Percentiles rank a stretch among this genome's conserved stretches.
Conservation (phyloP, 2,329 filamentous ascomycete species). For the Phoma sp. region DNA sequence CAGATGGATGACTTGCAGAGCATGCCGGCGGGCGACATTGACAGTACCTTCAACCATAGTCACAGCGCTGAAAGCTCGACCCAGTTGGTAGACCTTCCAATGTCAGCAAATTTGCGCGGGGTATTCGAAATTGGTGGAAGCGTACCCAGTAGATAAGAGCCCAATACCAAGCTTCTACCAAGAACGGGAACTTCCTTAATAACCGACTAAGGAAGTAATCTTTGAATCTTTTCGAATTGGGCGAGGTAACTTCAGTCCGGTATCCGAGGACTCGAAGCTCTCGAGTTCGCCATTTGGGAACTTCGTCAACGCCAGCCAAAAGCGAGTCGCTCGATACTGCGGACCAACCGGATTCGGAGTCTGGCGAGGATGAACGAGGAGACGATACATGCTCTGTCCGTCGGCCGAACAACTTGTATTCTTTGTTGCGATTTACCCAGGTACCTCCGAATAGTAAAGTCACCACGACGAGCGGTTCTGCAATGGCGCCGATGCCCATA, state of each 20-base stretch:
- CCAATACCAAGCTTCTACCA: slow-evolving; percentile 80
- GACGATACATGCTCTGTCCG: slow-evolving; percentile 28
- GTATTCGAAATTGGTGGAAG: background rate
- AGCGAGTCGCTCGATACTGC: slow-evolving; percentile 52
- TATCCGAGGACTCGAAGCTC: slow-evolving; percentile 55
- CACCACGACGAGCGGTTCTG: slow-evolving; percentile 68
- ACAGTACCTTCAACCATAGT: slow-evolving; percentile 72
- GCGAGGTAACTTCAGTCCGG: slow-evolving; percentile 59
- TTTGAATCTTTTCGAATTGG: slow-evolving; percentile 67
- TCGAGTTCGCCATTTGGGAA: slow-evolving; percentile 57
- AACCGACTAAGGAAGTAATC: slow-evolving; percentile 67
- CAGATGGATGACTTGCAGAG: slow-evolving; percentile 69
- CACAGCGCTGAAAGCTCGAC: slow-evolving; percentile 72
- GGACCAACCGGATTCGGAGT: slow-evolving; percentile 49
- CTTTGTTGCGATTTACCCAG: slow-evolving; percentile 63
- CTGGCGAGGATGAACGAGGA: slow-evolving; percentile 47
- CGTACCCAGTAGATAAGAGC: slow-evolving; percentile 77
- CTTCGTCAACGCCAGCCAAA: slow-evolving; percentile 47
- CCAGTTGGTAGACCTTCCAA: slow-evolving; percentile 72
- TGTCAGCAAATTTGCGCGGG: slow-evolving; percentile 3
- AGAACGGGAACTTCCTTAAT: slow-evolving; percentile 71
- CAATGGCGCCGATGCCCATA: slow-evolving; percentile 63
- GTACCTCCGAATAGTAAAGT: slow-evolving; percentile 66
- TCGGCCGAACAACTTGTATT: slow-evolving; percentile 45
- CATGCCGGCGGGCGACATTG: slow-evolving; percentile 70